Conservation (phyloP, 129 eudicot genomes). For the Tagetes patula region DNA sequence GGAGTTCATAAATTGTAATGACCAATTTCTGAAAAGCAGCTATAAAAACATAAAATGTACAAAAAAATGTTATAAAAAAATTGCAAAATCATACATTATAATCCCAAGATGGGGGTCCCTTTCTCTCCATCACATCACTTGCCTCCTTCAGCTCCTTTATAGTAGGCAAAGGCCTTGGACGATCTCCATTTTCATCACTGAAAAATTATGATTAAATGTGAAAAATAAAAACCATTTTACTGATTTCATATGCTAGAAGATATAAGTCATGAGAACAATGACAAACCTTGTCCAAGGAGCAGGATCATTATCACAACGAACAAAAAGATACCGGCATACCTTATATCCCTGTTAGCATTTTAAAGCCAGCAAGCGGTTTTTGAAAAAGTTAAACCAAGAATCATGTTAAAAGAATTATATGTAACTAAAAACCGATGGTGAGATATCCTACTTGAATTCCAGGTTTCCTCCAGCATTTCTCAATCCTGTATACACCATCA, state of each 20-base stretch:
- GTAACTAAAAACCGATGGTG: background rate
- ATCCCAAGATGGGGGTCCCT: constrained; percentile 66
- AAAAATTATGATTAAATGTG: background rate
- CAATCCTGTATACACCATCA: constrained; percentile 80
- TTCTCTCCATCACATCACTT: constrained; percentile 60
- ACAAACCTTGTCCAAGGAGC: constrained; percentile 94
- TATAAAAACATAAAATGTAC: background rate
- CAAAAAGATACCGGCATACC: constrained; percentile 79
- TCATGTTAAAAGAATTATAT: background rate
- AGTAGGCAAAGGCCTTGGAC: constrained; percentile 62
- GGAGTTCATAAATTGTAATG: background rate
- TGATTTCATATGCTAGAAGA: background rate
- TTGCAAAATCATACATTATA: constrained; percentile 55
- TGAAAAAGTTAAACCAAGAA: background rate
- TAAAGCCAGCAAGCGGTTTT: background rate
- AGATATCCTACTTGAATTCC: constrained; percentile 52
- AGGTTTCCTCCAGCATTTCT: constrained; percentile 75
- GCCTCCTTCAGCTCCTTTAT: constrained; percentile 63
- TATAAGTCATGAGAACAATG: background rate
- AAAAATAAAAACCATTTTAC: background rate
- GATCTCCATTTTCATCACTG: constrained; percentile 83
- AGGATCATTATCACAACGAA: constrained; percentile 88
- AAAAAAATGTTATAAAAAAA: background rate
- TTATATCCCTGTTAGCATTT: constrained; percentile 45
- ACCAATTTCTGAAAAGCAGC: background rate